Evolutionary conservation across 192 early-diverging fungal species (phyloP).

Genomic region (Powellomyces hirtus): DNA sequence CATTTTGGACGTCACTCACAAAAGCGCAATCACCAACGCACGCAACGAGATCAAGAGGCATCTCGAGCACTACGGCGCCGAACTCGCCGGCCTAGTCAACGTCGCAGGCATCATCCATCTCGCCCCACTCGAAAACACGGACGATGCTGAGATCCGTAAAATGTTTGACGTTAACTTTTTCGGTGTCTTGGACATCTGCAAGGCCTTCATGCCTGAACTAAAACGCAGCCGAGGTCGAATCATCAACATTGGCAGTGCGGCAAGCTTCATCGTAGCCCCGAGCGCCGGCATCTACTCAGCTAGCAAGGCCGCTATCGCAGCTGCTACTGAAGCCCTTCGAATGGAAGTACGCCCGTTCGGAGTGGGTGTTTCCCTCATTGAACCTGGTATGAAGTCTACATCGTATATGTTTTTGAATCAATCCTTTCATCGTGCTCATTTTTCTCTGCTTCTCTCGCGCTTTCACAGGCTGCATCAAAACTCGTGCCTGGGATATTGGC

Average conservation of each 20-base stretch:
- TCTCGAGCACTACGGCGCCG: neutral
- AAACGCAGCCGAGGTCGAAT: conserved; percentile 34
- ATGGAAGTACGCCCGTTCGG: conserved; percentile 39
- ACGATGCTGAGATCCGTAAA: conserved; percentile 26
- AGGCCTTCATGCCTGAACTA: conserved; percentile 42
- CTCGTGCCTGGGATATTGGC: conserved; percentile 23
- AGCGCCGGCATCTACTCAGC: conserved; percentile 43
- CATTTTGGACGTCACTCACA: conserved; percentile 41
- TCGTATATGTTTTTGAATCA: neutral
- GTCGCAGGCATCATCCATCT: conserved; percentile 30
- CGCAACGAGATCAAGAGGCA: neutral
- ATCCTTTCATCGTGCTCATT: neutral
- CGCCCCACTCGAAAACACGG: conserved; percentile 34
- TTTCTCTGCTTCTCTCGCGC: neutral
- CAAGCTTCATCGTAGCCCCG: conserved; percentile 39
- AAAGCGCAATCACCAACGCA: conserved; percentile 14
- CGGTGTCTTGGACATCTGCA: conserved; percentile 37
- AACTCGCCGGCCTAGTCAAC: conserved; percentile 47
- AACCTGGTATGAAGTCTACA: conserved; percentile 24
- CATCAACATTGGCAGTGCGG: conserved; percentile 42
- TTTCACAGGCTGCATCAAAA: conserved; percentile 13
- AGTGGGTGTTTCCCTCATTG: conserved; percentile 43
- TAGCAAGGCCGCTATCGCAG: conserved; percentile 31
- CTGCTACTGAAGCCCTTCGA: conserved; percentile 39
- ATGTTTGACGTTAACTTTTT: conserved; percentile 46